A percentile compares a stretch with the other conserved stretches of the same genome.
Conservation (phyloP, 2,329 filamentous ascomycete species). For the Penicillium sp. region DNA sequence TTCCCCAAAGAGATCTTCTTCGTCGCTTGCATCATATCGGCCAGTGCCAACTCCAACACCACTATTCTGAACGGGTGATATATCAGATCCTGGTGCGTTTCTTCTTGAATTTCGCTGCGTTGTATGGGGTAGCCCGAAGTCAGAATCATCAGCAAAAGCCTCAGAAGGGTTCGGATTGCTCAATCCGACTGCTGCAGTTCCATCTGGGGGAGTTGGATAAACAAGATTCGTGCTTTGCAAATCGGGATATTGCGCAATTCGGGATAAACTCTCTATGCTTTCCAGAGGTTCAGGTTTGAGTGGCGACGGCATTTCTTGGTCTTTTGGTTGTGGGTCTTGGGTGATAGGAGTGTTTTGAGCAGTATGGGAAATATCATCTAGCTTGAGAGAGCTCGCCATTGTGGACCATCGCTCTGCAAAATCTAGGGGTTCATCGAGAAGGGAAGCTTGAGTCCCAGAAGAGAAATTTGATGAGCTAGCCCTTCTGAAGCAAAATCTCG, state of each 20-base stretch:
- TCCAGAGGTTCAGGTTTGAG: constrained; percentile 30
- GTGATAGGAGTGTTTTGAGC: constrained; percentile 16
- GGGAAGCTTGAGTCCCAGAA: constrained; percentile 20
- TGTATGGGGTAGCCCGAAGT: constrained; percentile 23
- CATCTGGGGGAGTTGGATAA: constrained; percentile 57
- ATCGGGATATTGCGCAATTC: constrained; percentile 41
- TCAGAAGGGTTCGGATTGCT: constrained; percentile 33
- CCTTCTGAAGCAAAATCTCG: constrained; percentile 44
- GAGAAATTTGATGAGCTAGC: constrained; percentile 20
- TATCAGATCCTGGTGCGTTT: constrained; percentile 19
- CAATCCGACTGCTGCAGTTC: constrained; percentile 36
- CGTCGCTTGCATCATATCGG: constrained; percentile 43
- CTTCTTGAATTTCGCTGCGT: constrained; percentile 19
- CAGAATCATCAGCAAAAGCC: constrained; percentile 32
- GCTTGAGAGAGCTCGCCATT: constrained; percentile 24
- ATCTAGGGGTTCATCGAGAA: constrained; percentile 41
- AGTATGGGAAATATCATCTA: constrained; percentile 23
- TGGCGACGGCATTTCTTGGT: constrained; percentile 25
- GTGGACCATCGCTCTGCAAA: constrained; percentile 46
- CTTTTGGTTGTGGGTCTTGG: constrained; percentile 28
- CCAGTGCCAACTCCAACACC: constrained; percentile 38
- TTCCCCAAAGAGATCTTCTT: constrained; percentile 60
- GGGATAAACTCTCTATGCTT: constrained; percentile 40
- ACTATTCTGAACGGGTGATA: constrained; percentile 18
- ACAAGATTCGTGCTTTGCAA: constrained; percentile 46